Base-by-base conservation (phyloP, 371 early-diverging fungal species). In the Mortierella polycephala region DNA sequence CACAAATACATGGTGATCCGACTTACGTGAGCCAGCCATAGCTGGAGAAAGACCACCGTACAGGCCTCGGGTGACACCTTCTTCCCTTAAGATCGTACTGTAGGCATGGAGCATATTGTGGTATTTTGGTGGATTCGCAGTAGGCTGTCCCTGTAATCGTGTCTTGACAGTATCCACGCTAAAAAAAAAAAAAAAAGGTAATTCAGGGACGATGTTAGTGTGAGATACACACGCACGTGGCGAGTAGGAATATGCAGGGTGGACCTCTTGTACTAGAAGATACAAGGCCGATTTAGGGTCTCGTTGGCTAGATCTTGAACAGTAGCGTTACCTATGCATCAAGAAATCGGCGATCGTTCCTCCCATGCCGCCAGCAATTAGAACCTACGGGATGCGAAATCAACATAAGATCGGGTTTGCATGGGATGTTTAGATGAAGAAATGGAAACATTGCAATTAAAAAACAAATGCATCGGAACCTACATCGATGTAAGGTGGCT, bases 101-200 rank as follows among this genome's bases (percentile, higher is more conserved):
- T 91, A 89, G 37, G 93, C 87, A 67, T 90, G 91, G 13, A 87
- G 67, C 86, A 93, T 90, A 69, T 85, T 88, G 60, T 82, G 75
- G 67, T 90, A 92, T 64, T 91, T 88, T 42, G 83, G 81, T 14
- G 87, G 83, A 58, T 86, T 83, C 52, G 63, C 67, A 2, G 74
- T 46, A 7, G 89, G 89, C 69, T 90, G 89, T 23, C 91, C 90
- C 69, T 90, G 91, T 63, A 94, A 71, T 42, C 93, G 85, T 16
- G 94, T 94, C 74, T 94, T 94, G 59, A 94, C 91, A 8, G 93
- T 93, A 80, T 94, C 94, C 23, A 90, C 87, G 64, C 89, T 88
- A 74, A 57, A 21, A 37, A 23, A 23, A 53, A 23, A 23, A 53
- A 12, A 10, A 51, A 39, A 11, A 14, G 4, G 16, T 9, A 10